Evolutionary conservation across 1,284 basidiomycete species (phyloP).

Genomic region (Apiotrichum veenhuisii): DNA sequence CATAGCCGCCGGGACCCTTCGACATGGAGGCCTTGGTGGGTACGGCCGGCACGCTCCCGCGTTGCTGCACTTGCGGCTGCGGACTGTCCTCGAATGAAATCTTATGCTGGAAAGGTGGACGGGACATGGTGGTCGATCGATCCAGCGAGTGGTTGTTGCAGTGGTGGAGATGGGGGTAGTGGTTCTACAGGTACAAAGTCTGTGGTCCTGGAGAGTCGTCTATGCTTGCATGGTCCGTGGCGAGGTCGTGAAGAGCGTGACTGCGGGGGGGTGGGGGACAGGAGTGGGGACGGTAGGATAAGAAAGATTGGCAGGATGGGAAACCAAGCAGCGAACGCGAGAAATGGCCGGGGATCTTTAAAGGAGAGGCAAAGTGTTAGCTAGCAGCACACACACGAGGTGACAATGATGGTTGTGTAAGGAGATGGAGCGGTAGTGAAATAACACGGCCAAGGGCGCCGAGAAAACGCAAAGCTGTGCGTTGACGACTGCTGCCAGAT

Average conservation of each 20-base stretch:
- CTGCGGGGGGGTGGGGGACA: background rate
- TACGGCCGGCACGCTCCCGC: slow-evolving; percentile 19
- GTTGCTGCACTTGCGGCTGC: background rate
- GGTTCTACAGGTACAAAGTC: slow-evolving; percentile 9
- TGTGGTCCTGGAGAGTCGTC: slow-evolving; percentile 5
- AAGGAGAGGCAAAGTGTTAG: background rate
- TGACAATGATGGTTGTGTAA: background rate
- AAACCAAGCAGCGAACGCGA: background rate
- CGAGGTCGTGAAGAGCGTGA: background rate
- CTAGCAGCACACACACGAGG: background rate
- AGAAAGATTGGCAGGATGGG: background rate
- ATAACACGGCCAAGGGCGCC: background rate
- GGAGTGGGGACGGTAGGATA: background rate
- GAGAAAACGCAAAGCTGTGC: too few species aligned
- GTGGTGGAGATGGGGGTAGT: background rate
- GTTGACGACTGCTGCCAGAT: too few species aligned
- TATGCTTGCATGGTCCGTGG: slow-evolving; percentile 11
- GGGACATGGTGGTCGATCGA: slow-evolving; percentile 30
- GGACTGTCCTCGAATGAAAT: slow-evolving; percentile 37
- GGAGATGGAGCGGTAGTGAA: background rate
- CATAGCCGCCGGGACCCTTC: slow-evolving; percentile 14
- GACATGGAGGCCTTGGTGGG: slow-evolving; percentile 27
- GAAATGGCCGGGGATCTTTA: too few species aligned
- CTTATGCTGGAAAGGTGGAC: slow-evolving; percentile 33
- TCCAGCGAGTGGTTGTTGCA: too few species aligned